Evolutionary conservation across 768 basidiomycete genomes (phyloP).

Genomic region (Pleurotus giganteus): DNA sequence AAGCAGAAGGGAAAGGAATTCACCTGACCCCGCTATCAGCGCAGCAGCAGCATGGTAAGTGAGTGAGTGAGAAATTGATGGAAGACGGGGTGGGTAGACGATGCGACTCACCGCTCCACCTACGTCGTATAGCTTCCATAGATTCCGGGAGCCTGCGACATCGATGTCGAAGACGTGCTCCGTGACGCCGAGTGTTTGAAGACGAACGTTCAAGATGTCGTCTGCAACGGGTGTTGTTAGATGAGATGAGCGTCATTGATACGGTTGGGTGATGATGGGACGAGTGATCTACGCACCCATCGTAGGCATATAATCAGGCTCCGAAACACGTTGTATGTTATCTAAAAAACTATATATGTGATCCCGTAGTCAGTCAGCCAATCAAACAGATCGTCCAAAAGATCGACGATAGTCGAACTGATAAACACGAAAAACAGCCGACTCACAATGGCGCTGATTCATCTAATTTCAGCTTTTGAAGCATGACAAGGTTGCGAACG

Average conservation of each 20-base stretch:
- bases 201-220: slow-evolving; percentile 75
- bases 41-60: no score
- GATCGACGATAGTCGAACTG: slow-evolving; percentile 7
- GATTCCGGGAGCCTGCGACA: slow-evolving; percentile 58
- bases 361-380: not conserved
- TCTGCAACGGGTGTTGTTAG: slow-evolving; percentile 45
- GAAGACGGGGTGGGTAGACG: slow-evolving; percentile 7
- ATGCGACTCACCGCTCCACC: slow-evolving; percentile 67
- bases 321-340: slow-evolving; percentile 60
- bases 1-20: slow-evolving; percentile 18
- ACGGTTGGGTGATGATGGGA: no score
- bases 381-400: not conserved
- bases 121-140: slow-evolving; percentile 83
- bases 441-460: slow-evolving; percentile 77
- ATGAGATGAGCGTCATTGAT: no score
- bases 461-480: slow-evolving; percentile 63
- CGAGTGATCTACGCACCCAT: slow-evolving; percentile 59
- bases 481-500: slow-evolving; percentile 53
- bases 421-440: slow-evolving; percentile 11
- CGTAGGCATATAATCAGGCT: slow-evolving; percentile 68
- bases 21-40: slow-evolving; percentile 58
- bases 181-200: slow-evolving; percentile 78
- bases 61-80: slow-evolving; percentile 2
- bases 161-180: slow-evolving; percentile 74
- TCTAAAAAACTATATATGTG: slow-evolving; percentile 57